phyloP scores from a whole-genome alignment of 2,329 filamentous ascomycete species.

The Chaetomiaceae sp. region DNA sequence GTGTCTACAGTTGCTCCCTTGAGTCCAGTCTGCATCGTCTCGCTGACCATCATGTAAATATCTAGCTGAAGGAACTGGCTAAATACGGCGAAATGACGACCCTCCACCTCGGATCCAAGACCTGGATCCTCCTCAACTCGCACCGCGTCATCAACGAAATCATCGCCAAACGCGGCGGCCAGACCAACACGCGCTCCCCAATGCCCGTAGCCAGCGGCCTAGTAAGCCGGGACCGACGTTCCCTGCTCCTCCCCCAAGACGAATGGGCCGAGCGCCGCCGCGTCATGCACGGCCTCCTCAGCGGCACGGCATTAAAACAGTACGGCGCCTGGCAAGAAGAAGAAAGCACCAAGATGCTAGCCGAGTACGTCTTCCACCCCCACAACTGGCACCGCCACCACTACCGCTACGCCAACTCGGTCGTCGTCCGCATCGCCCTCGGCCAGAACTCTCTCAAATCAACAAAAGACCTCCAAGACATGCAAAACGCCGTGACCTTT shows the following conservation, averaged over 20 bases:
- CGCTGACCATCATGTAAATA: background rate
- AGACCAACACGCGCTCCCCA: slow-evolving; percentile 32
- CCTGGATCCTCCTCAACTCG: slow-evolving; percentile 40
- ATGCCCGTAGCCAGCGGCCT: slow-evolving; percentile 35
- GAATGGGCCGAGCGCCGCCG: slow-evolving; percentile 35
- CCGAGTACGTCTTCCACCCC: slow-evolving; percentile 32
- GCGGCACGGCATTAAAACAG: slow-evolving; percentile 30
- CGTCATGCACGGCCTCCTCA: slow-evolving; percentile 37
- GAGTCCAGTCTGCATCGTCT: too few relatives aligned
- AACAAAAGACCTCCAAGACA: slow-evolving; percentile 32
- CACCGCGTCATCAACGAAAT: slow-evolving; percentile 35
- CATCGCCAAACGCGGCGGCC: slow-evolving; percentile 30
- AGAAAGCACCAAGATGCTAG: slow-evolving; percentile 35
- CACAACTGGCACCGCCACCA: slow-evolving; percentile 36
- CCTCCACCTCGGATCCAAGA: slow-evolving; percentile 31
- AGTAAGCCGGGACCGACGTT: slow-evolving; percentile 32
- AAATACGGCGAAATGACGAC: slow-evolving; percentile 14
- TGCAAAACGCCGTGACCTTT: slow-evolving; percentile 33
- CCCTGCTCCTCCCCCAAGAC: slow-evolving; percentile 31
- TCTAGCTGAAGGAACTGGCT: background rate
- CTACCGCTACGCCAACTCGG: slow-evolving; percentile 37
- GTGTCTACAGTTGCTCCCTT: too few relatives aligned
- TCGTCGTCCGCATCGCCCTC: slow-evolving; percentile 23
- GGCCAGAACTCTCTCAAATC: slow-evolving; percentile 32
- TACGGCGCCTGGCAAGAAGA: slow-evolving; percentile 34